These are phyloP conservation scores for Ogataea salicorniae DNA, from an alignment of 805 yeast genomes.

Conservation along the genomic window DNA sequence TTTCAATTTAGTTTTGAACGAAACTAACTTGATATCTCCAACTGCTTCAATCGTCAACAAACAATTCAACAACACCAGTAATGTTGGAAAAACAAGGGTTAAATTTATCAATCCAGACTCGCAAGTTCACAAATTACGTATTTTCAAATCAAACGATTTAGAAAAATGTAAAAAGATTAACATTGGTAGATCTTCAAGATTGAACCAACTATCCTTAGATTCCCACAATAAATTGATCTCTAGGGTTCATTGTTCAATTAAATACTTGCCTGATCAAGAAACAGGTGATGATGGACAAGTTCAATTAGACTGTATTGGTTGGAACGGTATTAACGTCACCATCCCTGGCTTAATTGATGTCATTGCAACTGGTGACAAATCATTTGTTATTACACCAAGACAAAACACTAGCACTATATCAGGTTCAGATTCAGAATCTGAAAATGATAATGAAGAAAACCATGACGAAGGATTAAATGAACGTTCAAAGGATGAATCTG, in stretches of 20 bases:
- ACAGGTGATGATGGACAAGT: conserved; percentile 25
- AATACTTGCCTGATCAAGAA: conserved; percentile 36
- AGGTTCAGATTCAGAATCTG: too few species aligned
- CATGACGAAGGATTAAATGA: conserved; percentile 1
- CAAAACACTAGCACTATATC: too few species aligned
- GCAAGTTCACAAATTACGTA: conserved; percentile 33
- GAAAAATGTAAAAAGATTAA: conserved; percentile 29
- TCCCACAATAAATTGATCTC: conserved; percentile 54
- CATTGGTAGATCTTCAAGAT: conserved; percentile 65
- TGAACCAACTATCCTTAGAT: conserved; percentile 48
- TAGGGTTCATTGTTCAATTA: conserved; percentile 55
- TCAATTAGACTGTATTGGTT: conserved; percentile 66
- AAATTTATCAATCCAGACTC: conserved; percentile 33
- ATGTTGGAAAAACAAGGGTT: conserved; percentile 8
- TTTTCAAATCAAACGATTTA: conserved; percentile 30
- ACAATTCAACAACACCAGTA: background rate
- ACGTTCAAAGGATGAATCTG: conserved; percentile 2
- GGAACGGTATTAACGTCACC: conserved; percentile 69
- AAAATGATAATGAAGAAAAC: too few species aligned
- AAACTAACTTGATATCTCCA: too few species aligned
- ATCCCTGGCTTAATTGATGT: conserved; percentile 47
- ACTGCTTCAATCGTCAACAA: too few species aligned
- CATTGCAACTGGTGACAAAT: conserved; percentile 5
- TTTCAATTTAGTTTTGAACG: conserved; percentile 10
- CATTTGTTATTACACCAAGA: too few species aligned